Percentiles rank a stretch among this genome's conserved stretches.
These are phyloP conservation scores for Clarireedia sp. DNA, from an alignment of 2,329 filamentous ascomycete genomes.

Conservation along the genomic window DNA sequence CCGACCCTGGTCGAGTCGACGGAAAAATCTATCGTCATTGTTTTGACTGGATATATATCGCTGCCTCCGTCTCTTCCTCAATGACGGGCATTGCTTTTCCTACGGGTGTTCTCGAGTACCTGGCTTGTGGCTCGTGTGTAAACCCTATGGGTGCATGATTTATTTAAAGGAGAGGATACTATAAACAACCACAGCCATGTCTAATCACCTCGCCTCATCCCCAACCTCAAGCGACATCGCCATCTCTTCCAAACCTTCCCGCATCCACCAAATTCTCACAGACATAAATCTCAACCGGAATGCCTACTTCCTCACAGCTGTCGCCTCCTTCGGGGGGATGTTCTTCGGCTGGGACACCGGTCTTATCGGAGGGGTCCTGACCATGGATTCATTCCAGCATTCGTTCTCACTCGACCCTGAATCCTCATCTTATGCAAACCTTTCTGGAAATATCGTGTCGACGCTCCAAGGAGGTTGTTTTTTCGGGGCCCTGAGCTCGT, in stretches of 20 bases:
- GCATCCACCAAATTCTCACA: constrained; percentile 1
- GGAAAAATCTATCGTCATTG: no score
- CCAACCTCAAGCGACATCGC: background rate
- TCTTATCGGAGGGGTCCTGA: constrained; percentile 66
- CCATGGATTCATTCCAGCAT: constrained; percentile 50
- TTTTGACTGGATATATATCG: no score
- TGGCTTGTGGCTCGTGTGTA: no score
- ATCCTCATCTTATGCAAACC: background rate
- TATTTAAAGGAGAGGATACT: no score
- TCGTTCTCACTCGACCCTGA: background rate
- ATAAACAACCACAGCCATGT: no score
- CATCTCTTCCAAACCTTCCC: background rate
- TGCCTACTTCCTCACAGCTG: constrained; percentile 6
- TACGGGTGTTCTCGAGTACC: no score
- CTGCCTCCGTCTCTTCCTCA: no score
- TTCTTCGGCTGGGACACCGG: constrained; percentile 58
- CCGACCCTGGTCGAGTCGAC: no score
- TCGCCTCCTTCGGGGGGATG: constrained; percentile 57
- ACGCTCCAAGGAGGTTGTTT: constrained; percentile 61
- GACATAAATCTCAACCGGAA: constrained; percentile 6
- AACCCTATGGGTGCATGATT: no score
- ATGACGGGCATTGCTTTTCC: no score
- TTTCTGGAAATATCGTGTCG: constrained; percentile 42
- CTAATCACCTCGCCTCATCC: background rate
- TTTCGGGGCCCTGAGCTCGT: constrained; percentile 47